Conservation (phyloP, 2,329 filamentous ascomycete species). For the Cucurbitaria berberidis region DNA sequence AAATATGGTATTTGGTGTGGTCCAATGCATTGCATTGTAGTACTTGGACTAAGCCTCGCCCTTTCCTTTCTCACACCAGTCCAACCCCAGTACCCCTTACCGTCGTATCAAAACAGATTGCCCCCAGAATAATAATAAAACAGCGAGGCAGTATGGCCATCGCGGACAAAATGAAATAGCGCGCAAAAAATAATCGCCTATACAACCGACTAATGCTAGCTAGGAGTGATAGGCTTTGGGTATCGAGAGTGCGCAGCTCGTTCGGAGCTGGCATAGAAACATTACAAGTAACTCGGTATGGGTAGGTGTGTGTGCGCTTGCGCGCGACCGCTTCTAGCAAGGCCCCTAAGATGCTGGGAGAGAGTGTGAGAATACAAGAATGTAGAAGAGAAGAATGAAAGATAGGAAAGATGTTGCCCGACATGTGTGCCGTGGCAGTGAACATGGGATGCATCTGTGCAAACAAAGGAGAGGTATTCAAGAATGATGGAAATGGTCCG, state of each 20-base stretch:
- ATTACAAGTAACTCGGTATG: constrained; percentile 18
- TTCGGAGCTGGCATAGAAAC: constrained; percentile 7
- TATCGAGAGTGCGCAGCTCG: constrained; percentile 18
- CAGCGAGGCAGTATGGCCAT: background rate
- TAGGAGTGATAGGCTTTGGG: constrained; percentile 9
- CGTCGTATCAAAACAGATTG: background rate
- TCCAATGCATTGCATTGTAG: background rate
- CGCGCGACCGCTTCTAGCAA: constrained; percentile 13
- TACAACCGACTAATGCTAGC: background rate
- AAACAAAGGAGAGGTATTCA: constrained; percentile 8
- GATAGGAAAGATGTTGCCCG: constrained; percentile 1
- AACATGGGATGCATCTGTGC: constrained; percentile 1
- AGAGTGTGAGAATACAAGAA: constrained; percentile 3
- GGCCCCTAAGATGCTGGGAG: constrained; percentile 10
- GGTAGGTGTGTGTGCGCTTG: constrained; percentile 16
- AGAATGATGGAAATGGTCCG: background rate
- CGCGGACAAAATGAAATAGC: background rate
- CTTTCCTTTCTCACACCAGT: background rate
- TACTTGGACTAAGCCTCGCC: background rate
- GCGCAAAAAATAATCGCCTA: constrained; percentile 2
- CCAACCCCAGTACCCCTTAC: background rate
- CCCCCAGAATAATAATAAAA: background rate
- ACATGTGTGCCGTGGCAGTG: constrained; percentile 1
- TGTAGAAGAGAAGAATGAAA: background rate
- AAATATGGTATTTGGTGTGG: background rate